Base-by-base conservation (phyloP, 176 grass and related monocot genomes). In the Canna indica region DNA sequence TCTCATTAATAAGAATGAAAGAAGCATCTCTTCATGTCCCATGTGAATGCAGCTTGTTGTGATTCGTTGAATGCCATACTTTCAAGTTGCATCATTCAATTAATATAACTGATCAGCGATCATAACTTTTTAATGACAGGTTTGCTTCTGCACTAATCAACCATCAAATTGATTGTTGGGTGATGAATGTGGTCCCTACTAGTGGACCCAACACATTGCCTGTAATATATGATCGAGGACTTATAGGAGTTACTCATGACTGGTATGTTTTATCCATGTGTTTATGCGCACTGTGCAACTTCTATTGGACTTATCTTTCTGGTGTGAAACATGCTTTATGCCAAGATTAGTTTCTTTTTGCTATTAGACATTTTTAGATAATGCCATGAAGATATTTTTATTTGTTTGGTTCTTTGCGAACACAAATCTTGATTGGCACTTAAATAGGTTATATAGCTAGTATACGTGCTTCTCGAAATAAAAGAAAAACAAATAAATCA, bases 121-220 rank as follows among this genome's bases (percentile, higher is more conserved):
- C 22, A 34, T 74, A 60, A 34, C 47, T 64, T 76, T 71, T 64
- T 46, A 30, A 66, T 67, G 77, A 46, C 71, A 96, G 93, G 62
- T 96, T 88, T 87, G 93, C 83, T 38, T 59, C 85, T 77, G 86
- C 88, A 73, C 71, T 96, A 72, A 87, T 91, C 57, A 79, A 85
- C 36, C 72, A 57, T 34, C 81, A 91, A 54, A 59, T 96, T 57
- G 85, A 96, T 85, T 86, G 71, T 38, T 96, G 93, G 93, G 93
- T 96, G 79, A 91, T 96, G 93, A 96, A 96, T 85, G 83, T 96
- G 26, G 86, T 96, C 71, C 88, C 93, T 76, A 68, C 82, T 56
- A 89, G 68, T 46, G 83, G 79, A 30, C 85, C 93, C 39, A 96
- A 91, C 69, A 90, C 93, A 32, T 79, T 96, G 24, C 88, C 83